Evolutionary conservation across 495 filamentous ascomycete species (phyloP), one percentile per base, ranked within the genome.

Genomic region (Talaromyces thailandensis): DNA sequence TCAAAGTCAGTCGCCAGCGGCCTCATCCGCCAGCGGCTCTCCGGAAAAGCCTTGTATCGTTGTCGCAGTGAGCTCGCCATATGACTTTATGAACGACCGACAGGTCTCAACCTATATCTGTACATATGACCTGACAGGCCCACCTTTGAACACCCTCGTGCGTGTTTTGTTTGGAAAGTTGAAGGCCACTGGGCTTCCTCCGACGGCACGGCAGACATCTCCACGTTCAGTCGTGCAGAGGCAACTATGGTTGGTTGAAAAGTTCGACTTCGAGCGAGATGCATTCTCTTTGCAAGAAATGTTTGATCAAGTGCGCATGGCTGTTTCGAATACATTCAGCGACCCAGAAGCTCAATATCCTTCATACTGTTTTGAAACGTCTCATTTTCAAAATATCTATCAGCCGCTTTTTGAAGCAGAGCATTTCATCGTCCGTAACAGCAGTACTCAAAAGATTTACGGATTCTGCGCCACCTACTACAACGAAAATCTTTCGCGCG

Each of bases 271-370:
- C n/a, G 35, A 8, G 9, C 58, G 58, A 21, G 58, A 60, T 45
- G 21, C 3, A 25, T 16, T n/a, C 18, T 9, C 25, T 7, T 26
- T 60, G 37, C 58, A 60, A 21, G 58, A 60, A 23, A 37, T 60
- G 24, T 60, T 60, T 29, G 58, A 60, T 26, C 58, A 60, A 31
- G 58, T 60, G 21, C 58, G 58, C 21, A 43, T 60, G 32, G 58
- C 35, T 11, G 58, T 32, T 18, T 60, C 58, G 18, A 60, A 60
- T 31, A 60, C 35, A 8, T 60, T 60, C 23, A 60, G 58, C 35
- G 58, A 60, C 40, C 58, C 58, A 11, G 58, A 60, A 28, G 58
- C 58, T 16, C 58, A 60, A 28, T 60, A 60, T 60, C 58, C 58
- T 6, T 37, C 58, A 60, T 60, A 60, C 9, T 60, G 58, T 45